Evolutionary conservation across 306 rosid genomes (phyloP).

Genomic region (Ormosia semicastrata): DNA sequence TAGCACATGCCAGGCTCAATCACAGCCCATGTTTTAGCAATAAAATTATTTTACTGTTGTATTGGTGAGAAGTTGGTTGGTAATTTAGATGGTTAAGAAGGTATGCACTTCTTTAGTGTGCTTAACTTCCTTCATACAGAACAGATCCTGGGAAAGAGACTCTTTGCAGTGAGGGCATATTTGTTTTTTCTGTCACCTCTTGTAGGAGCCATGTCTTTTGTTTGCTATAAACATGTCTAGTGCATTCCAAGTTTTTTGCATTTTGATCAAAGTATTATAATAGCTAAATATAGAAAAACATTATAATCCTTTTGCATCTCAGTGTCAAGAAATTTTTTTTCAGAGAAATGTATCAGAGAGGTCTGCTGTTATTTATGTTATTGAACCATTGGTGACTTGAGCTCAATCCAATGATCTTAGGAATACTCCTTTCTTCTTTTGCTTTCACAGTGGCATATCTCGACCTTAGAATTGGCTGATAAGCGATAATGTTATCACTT

Average conservation of each 20-base stretch:
- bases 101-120: neutral
- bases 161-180: neutral
- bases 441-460: neutral
- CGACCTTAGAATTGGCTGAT: neutral
- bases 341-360: neutral
- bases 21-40: neutral
- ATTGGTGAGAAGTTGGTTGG: neutral
- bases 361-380: neutral
- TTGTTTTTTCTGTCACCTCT: neutral
- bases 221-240: neutral
- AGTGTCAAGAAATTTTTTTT: neutral
- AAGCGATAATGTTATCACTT: neutral
- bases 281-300: neutral
- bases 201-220: neutral
- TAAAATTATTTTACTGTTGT: neutral
- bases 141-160: neutral
- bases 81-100: neutral
- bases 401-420: neutral
- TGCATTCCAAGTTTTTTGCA: too few relatives aligned
- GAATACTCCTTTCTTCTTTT: neutral
- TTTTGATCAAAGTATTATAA: neutral
- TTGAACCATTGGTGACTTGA: neutral
- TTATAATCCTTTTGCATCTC: neutral
- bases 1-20: neutral
- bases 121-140: neutral